Conservation (phyloP, 2,329 filamentous ascomycete genomes). For the Ascocoryne sarcoides region DNA sequence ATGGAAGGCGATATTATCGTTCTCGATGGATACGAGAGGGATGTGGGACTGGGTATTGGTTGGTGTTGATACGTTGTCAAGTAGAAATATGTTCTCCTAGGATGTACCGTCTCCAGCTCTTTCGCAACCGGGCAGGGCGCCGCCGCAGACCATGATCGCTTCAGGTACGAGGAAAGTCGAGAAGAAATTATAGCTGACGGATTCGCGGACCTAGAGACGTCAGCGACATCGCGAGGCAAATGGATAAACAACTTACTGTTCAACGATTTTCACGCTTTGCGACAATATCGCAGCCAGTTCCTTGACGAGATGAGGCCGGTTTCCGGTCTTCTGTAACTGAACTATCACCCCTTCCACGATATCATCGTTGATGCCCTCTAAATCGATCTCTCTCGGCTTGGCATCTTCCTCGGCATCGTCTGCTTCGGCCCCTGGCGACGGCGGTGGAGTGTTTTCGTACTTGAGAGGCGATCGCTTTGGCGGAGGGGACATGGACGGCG, state of each 20-base stretch:
- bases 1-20: constrained; percentile 76
- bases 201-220: constrained; percentile 70
- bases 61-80: constrained; percentile 82
- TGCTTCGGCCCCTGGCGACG: constrained; percentile 51
- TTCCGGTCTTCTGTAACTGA: constrained; percentile 81
- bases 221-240: constrained; percentile 11
- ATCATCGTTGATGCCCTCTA: constrained; percentile 83
- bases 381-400: constrained; percentile 54
- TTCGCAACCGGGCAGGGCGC: constrained; percentile 84
- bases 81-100: constrained; percentile 93
- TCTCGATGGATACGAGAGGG: constrained; percentile 40
- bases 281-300: constrained; percentile 78
- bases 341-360: constrained; percentile 87
- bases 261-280: constrained; percentile 69
- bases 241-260: constrained; percentile 62
- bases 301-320: constrained; percentile 89
- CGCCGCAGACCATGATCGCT: constrained; percentile 71
- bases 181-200: constrained; percentile 93
- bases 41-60: constrained; percentile 60
- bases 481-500: constrained; percentile 36
- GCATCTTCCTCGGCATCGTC: constrained; percentile 29
- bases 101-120: constrained; percentile 85
- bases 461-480: constrained; percentile 33
- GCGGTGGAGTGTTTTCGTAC: constrained; percentile 70
- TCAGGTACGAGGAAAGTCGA: constrained; percentile 79